These are phyloP conservation scores for Suhomyces xylopsoci DNA, from an alignment of 805 yeast genomes.

Conservation along the genomic window DNA sequence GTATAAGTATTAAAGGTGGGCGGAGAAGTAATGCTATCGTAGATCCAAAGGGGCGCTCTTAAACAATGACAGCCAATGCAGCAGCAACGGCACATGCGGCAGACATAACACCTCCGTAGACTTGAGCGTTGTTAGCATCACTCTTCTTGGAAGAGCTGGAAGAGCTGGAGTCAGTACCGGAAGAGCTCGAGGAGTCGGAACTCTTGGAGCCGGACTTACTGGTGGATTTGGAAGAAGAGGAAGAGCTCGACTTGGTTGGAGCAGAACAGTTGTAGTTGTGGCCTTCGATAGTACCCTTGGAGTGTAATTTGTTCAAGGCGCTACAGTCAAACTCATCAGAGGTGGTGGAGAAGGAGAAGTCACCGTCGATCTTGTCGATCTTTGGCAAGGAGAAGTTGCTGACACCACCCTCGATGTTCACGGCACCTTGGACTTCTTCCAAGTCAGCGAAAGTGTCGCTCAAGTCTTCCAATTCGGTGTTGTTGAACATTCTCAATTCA, in stretches of 20 bases:
- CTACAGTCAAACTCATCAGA: constrained; percentile 37
- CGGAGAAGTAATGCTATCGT: background rate
- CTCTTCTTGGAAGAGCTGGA: constrained; percentile 13
- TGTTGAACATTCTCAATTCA: constrained; percentile 40
- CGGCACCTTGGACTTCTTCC: constrained; percentile 39
- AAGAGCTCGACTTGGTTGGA: constrained; percentile 22
- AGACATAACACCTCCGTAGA: constrained; percentile 6
- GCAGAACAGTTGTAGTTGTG: constrained; percentile 43
- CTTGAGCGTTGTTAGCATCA: constrained; percentile 4
- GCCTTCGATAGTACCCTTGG: constrained; percentile 35
- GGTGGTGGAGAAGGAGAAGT: constrained; percentile 34
- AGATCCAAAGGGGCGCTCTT: background rate
- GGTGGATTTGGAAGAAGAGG: constrained; percentile 11
- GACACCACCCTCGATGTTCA: constrained; percentile 35
- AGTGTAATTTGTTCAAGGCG: constrained; percentile 32
- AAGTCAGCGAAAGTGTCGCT: constrained; percentile 26
- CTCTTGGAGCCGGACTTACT: constrained; percentile 11
- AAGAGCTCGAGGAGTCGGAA: constrained; percentile 16
- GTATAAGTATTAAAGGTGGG: background rate
- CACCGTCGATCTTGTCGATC: constrained; percentile 41
- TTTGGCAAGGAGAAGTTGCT: constrained; percentile 37
- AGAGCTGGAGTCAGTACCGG: constrained; percentile 16
- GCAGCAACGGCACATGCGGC: constrained; percentile 25
- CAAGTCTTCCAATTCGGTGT: constrained; percentile 35
- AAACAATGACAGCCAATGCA: constrained; percentile 25